Evolutionary conservation across 2,329 filamentous ascomycete species (phyloP).

Genomic region (Venturia aucupariae): DNA sequence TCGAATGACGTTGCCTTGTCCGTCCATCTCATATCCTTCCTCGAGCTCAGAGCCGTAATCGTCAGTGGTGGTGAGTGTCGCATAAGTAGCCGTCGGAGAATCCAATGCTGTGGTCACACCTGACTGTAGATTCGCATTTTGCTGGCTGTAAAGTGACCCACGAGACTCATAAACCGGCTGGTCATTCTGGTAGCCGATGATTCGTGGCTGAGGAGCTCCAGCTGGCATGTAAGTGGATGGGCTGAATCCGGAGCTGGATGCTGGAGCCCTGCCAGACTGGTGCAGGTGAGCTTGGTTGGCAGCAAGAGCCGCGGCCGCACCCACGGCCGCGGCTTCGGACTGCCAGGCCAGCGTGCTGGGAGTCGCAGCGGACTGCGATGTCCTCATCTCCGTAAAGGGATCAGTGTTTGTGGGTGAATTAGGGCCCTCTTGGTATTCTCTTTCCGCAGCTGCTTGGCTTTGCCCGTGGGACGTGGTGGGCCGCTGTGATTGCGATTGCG

Average conservation of each 20-base stretch:
- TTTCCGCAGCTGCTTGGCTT: slow-evolving; percentile 10
- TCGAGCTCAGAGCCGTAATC: slow-evolving; percentile 6
- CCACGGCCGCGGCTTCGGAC: neutral
- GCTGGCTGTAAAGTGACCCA: slow-evolving; percentile 8
- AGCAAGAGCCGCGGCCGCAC: neutral
- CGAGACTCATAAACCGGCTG: neutral
- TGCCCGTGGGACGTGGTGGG: slow-evolving; percentile 25
- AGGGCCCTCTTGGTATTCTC: slow-evolving; percentile 19
- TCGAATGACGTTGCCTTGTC: slow-evolving; percentile 50
- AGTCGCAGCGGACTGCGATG: neutral
- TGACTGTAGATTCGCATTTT: slow-evolving; percentile 3
- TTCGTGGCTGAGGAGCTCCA: neutral
- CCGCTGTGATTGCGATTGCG: slow-evolving; percentile 37
- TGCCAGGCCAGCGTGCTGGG: neutral
- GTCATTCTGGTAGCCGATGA: slow-evolving; percentile 1
- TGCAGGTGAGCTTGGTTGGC: neutral
- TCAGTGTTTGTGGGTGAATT: slow-evolving; percentile 48
- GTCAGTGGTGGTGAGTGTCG: neutral
- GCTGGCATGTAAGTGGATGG: neutral
- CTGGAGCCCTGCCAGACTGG: neutral
- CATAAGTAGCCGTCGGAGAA: neutral
- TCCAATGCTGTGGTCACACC: neutral
- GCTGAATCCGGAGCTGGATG: neutral
- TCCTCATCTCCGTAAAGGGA: slow-evolving; percentile 45
- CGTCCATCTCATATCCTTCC: slow-evolving; percentile 62